These are phyloP conservation scores for Solanum hybrid DNA, from an alignment of 305 asterid species.

Conservation along the genomic window DNA sequence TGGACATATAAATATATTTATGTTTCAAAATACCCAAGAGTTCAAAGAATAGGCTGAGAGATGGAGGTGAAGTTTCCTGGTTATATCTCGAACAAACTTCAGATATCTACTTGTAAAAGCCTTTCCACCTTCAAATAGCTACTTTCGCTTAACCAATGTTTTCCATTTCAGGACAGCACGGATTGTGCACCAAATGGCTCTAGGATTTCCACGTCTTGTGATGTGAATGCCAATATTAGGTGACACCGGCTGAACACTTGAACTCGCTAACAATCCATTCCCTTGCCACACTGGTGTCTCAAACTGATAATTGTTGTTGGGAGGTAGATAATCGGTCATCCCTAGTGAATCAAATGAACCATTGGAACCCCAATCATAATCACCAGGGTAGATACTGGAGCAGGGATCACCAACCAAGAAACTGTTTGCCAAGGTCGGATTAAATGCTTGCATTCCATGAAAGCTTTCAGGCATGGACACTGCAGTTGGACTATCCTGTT, in stretches of 20 bases:
- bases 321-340: conserved; percentile 25
- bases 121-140: conserved; percentile 38
- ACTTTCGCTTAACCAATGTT: conserved; percentile 49
- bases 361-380: conserved; percentile 20
- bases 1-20: background rate
- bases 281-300: conserved; percentile 36
- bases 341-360: conserved; percentile 26
- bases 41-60: background rate
- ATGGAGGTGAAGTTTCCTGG: background rate
- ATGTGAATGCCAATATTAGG: conserved; percentile 30
- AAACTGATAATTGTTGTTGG: conserved; percentile 32
- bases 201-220: conserved; percentile 38
- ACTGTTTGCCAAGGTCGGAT: conserved; percentile 28
- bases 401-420: conserved; percentile 28
- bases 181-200: conserved; percentile 69
- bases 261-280: conserved; percentile 27
- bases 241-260: conserved; percentile 30
- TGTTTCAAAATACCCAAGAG: background rate
- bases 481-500: conserved; percentile 27
- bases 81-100: background rate
- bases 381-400: conserved; percentile 26
- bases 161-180: conserved; percentile 73
- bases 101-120: conserved; percentile 15
- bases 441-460: conserved; percentile 26
- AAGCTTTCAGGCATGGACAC: conserved; percentile 33